Conservation (phyloP, 768 basidiomycete genomes). For the Xerocomus spinulosus region DNA sequence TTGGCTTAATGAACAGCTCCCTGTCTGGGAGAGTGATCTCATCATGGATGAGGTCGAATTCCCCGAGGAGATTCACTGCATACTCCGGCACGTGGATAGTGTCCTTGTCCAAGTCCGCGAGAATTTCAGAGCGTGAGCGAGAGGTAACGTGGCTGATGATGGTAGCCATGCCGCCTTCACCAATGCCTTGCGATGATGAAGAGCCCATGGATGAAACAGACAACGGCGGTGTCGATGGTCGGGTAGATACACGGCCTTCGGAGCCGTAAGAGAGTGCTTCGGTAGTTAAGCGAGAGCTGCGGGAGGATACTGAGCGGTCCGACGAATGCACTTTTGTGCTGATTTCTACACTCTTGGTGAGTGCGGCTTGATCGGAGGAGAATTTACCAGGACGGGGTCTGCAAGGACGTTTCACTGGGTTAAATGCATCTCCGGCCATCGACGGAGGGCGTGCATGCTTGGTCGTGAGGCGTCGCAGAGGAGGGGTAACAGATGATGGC, state of each 20-base stretch:
- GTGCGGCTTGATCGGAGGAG: conserved; percentile 12
- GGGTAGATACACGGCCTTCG: conserved; percentile 23
- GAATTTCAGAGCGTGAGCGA: conserved; percentile 36
- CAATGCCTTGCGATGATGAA: conserved; percentile 20
- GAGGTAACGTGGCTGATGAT: conserved; percentile 33
- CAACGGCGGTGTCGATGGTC: conserved; percentile 28
- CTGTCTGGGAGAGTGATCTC: conserved; percentile 31
- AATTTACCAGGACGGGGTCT: conserved; percentile 19
- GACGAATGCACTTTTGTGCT: conserved; percentile 13
- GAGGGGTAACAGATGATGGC: conserved; percentile 26
- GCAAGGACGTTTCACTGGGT: conserved; percentile 28
- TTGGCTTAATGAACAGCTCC: conserved; percentile 27
- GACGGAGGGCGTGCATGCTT: conserved; percentile 26
- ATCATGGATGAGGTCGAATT: conserved; percentile 37
- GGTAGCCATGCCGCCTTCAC: conserved; percentile 31
- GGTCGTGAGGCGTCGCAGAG: conserved; percentile 23
- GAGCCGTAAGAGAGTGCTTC: conserved; percentile 17
- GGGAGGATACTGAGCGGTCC: conserved; percentile 15
- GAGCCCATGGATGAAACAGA: conserved; percentile 25
- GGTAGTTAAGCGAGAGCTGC: conserved; percentile 20
- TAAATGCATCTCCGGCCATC: conserved; percentile 24
- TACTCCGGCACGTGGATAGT: conserved; percentile 41
- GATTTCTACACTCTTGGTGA: conserved; percentile 18
- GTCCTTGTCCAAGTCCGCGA: conserved; percentile 32
- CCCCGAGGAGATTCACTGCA: conserved; percentile 41